Evolutionary conservation across 1,284 basidiomycete genomes (phyloP).

Genomic region (Cutaneotrichosporon sp.): DNA sequence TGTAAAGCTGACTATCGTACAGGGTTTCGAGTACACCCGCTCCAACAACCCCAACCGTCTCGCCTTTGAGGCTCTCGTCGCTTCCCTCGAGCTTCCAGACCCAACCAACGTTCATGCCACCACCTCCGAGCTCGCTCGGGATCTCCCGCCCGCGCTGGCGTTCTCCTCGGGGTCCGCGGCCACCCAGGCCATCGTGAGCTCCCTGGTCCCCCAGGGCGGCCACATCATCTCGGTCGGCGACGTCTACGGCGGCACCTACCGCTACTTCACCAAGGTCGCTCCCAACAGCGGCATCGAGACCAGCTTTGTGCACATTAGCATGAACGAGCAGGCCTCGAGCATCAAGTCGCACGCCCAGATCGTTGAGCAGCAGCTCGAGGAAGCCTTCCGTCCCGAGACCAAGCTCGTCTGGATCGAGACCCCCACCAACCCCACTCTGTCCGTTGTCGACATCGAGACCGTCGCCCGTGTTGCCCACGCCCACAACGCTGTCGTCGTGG

Average conservation of each 20-base stretch:
- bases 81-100: conserved; percentile 58
- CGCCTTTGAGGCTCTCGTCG: conserved; percentile 65
- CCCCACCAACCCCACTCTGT: conserved; percentile 88
- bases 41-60: conserved; percentile 84
- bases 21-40: conserved; percentile 87
- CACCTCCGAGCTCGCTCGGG: conserved; percentile 8
- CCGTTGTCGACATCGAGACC: conserved; percentile 50
- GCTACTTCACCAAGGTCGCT: conserved; percentile 70
- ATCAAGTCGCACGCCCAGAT: conserved; percentile 8
- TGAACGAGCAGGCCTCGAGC: conserved; percentile 6
- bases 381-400: conserved; percentile 6
- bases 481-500: conserved; percentile 34
- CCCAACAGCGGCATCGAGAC: conserved; percentile 68
- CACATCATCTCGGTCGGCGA: conserved; percentile 86
- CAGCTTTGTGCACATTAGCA: conserved; percentile 71
- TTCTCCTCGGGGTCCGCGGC: conserved; percentile 83
- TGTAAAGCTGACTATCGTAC: not conserved
- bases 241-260: conserved; percentile 88
- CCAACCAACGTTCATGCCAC: conserved; percentile 7
- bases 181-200: conserved; percentile 66
- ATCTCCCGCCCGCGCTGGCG: conserved; percentile 54
- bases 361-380: conserved; percentile 9
- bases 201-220: conserved; percentile 50
- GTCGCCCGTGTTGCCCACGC: conserved; percentile 17
- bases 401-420: conserved; percentile 95